Percentiles rank a stretch among this genome's conserved stretches.
phyloP scores from a whole-genome alignment of 352 stramenopile species.

The Plasmopara halstedii region DNA sequence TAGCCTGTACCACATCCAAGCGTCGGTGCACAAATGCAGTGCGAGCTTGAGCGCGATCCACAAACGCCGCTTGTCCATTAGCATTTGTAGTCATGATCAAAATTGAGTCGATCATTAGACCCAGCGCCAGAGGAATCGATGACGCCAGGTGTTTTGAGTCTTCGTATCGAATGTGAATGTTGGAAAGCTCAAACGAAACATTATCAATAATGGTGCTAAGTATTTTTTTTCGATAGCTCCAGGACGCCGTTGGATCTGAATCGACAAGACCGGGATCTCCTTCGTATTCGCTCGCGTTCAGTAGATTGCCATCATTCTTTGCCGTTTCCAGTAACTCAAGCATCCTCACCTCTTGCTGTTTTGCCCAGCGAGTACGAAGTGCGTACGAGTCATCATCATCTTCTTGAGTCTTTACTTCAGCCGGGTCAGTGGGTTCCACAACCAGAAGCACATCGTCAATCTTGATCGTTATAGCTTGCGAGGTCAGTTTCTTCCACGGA shows the following conservation, averaged over 20 bases:
- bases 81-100: conserved; percentile 67
- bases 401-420: conserved; percentile 20
- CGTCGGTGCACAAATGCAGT: conserved; percentile 78
- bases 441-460: conserved; percentile 73
- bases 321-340: conserved; percentile 66
- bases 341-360: conserved; percentile 77
- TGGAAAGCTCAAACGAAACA: conserved; percentile 70
- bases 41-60: conserved; percentile 66
- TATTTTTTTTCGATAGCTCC: conserved; percentile 77
- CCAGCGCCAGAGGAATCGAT: conserved; percentile 51
- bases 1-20: conserved; percentile 47
- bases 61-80: conserved; percentile 69
- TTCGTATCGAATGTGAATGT: conserved; percentile 81
- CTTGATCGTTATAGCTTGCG: conserved; percentile 65
- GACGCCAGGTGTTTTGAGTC: conserved; percentile 59
- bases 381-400: conserved; percentile 52
- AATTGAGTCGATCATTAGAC: conserved; percentile 72
- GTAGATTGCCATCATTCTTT: conserved; percentile 32
- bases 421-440: conserved; percentile 56
- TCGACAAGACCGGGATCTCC: conserved; percentile 4
- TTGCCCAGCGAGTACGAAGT: conserved; percentile 58
- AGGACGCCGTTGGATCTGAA: conserved; percentile 45
- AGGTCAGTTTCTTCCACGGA: conserved; percentile 78
- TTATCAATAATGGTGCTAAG: conserved; percentile 81
- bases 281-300: conserved; percentile 12